phyloP scores from a whole-genome alignment of 345 rosid genomes.

The Conringia planisiliqua region DNA sequence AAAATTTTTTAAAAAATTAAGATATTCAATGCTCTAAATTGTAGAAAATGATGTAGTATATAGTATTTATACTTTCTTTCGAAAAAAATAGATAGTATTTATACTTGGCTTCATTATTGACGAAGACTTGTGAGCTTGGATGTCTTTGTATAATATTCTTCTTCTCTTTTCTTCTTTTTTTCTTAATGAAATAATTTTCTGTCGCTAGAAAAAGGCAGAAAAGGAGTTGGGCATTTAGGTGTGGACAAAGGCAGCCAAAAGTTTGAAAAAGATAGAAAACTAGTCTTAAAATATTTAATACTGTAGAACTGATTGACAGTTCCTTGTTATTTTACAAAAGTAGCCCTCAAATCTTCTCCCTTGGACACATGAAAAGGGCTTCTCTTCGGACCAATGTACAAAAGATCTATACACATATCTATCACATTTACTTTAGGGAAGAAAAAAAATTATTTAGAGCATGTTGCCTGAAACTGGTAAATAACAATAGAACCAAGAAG shows the following conservation, averaged over 20 bases:
- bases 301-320: constrained; percentile 30
- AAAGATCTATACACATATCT: constrained; percentile 5
- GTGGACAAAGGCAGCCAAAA: constrained; percentile 30
- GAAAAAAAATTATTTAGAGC: not conserved
- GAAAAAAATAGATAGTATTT: not conserved
- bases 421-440: not conserved
- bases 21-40: too few species aligned
- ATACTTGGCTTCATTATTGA: constrained; percentile 18
- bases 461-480: constrained; percentile 8
- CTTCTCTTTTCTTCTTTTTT: not conserved
- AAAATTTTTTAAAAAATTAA: too few species aligned
- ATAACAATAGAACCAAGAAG: not conserved
- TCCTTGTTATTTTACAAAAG: constrained; percentile 28
- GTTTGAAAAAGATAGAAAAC: constrained; percentile 7
- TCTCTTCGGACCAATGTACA: constrained; percentile 21
- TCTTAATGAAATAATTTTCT: constrained; percentile 11
- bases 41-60: too few species aligned
- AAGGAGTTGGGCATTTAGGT: constrained; percentile 21
- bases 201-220: constrained; percentile 21
- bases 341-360: constrained; percentile 28
- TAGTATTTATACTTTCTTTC: too few species aligned
- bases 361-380: constrained; percentile 15
- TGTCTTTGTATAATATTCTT: not conserved
- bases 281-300: not conserved
- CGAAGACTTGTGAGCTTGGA: constrained; percentile 18